Base-by-base conservation (phyloP, 768 basidiomycete species). In the Leccinum variicolor region DNA sequence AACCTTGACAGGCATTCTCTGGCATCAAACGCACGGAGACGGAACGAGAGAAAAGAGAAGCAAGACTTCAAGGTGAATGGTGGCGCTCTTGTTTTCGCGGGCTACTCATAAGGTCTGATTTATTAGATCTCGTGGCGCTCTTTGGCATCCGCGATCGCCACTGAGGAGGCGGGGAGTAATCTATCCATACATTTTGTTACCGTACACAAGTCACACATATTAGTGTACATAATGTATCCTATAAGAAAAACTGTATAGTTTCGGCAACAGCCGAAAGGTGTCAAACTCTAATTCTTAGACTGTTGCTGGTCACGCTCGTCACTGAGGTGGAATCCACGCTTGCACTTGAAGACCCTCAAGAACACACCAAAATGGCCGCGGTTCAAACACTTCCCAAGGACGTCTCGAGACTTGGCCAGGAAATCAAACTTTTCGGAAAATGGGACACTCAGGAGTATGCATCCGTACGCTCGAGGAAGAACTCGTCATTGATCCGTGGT, bases 401-500 rank as follows among this genome's bases (percentile, higher is more conserved):
- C 56, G 81, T 94, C 71, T 87, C 90, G 60, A 90, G 77, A 75
- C 79, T 92, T 66, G 90, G 87, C 62, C 83, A 82, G 74, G 91
- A 92, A 66, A 85, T 98, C 72, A 97, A 96, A 79, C 87, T 99
- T 62, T 99, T 99, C 74, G 94, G 94, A 71, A 95, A 95, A 81
- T 99, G 97, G 97, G 95, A 98, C 56, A 90, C 94, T 62, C 88
- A 93, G 73, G 94, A 94, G 95, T 97, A 82, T 77, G 93, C 53
- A 53, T 52, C 9, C 54, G 45, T 31, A 48, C 51, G 1, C 49
- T 61, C 26, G 25, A 26, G 5, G 28, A 14, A 49, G 17, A 54
- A 33, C 50, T 36, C 28, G 50, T 51, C 50, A 50, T 59, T 72
- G 58, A 74, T 61, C 49, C 49, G 26, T 47, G 41, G 11, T 43